Base-by-base conservation (phyloP, 2,329 filamentous ascomycete genomes). In the Ophiocordyceps australis region DNA sequence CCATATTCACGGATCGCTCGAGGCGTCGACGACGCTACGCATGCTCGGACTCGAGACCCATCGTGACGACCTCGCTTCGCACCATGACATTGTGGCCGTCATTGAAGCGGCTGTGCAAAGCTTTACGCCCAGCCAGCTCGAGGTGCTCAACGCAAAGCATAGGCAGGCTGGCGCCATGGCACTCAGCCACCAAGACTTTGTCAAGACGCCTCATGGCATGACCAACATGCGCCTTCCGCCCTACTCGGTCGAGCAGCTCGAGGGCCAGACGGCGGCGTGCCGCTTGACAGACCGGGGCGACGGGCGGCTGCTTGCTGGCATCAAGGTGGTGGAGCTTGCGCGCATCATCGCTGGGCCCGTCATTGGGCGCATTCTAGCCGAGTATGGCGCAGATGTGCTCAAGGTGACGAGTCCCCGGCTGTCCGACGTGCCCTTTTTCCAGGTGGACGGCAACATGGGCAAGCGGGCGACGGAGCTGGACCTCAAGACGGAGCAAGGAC, bases 291-390 rank as follows among this genome's bases (percentile, higher is more conserved):
- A 29, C 4, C 33, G 14, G 2, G 24, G 34, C 3, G 31, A 35
- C 3, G 34, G 28, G 6, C 46, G 47, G 9, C 47, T 53, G 37
- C 37, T 69, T 53, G 31, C 57, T 40, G 76, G 76, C 0, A 59
- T 82, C 43, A 75, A 74, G 35, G 75, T 83, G 5, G 59, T 83
- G 5, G 78, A 85, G 41, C 52, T 83, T 17, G 78, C 74, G 40
- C 69, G 76, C 21, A 72, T 82, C 38, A 80, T 83, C 34, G 77
- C 77, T 4, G 76, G 75, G 0, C 76, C 76, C n/a, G 67, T 72
- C 5, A 71, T 82, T 35, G 69, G 69, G 4, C 65, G 74, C 17
- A 71, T 71, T 2, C 59, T 83, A 0, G 74, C 72, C n/a, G 76
- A 79, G 33, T 74, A 81, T 40, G 78, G 78, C 3, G 77, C 77